These are phyloP conservation scores for Amborella trichopoda DNA, from an alignment of 164 flowering plant species.

Conservation along the genomic window DNA sequence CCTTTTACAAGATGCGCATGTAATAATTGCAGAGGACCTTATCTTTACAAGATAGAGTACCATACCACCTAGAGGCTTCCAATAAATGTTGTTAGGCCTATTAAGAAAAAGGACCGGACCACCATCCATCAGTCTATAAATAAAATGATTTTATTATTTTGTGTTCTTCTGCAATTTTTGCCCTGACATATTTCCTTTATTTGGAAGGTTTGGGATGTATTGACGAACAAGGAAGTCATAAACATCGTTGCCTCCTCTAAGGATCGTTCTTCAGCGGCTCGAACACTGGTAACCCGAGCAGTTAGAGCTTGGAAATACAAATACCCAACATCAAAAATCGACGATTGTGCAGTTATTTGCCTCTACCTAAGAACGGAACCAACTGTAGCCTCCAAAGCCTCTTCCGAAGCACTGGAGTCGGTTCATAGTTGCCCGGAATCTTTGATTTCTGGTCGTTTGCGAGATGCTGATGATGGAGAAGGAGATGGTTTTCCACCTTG, in stretches of 20 bases:
- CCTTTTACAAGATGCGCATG: too few species aligned
- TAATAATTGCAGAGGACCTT: too few species aligned
- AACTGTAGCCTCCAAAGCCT: conserved; percentile 7
- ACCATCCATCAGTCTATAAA: too few species aligned
- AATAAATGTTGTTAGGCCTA: too few species aligned
- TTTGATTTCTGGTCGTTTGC: not conserved
- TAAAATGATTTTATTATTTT: too few species aligned
- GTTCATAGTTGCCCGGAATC: not conserved
- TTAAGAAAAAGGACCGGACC: too few species aligned
- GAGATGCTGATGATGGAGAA: not conserved
- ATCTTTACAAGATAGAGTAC: too few species aligned
- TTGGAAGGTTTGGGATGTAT: conserved; percentile 74
- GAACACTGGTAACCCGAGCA: conserved; percentile 37
- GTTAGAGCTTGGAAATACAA: conserved; percentile 52
- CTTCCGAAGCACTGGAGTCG: conserved; percentile 5
- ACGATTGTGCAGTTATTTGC: conserved; percentile 71
- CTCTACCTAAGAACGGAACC: conserved; percentile 37
- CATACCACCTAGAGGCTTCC: too few species aligned
- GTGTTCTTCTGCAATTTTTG: too few species aligned
- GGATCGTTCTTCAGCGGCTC: conserved; percentile 47
- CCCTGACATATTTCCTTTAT: too few species aligned
- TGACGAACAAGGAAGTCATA: conserved; percentile 59
- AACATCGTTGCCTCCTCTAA: conserved; percentile 48
- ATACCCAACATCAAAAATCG: conserved; percentile 46
- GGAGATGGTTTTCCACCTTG: too few species aligned